Conservation (phyloP, 495 filamentous ascomycete species). For the Staphylotrichum longicolle region DNA sequence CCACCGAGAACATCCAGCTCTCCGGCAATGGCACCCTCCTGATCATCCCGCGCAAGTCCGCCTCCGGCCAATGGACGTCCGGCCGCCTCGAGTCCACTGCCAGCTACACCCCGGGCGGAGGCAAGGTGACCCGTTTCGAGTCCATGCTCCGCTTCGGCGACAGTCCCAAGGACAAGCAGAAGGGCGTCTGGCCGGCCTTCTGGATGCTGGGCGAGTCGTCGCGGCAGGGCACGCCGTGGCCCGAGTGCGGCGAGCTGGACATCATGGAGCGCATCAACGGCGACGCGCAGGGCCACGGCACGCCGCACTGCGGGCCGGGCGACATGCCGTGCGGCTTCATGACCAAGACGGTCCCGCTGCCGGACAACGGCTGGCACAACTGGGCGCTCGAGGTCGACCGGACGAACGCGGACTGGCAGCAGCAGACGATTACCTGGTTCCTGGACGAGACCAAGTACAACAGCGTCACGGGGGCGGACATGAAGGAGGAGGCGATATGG, state of each 20-base stretch:
- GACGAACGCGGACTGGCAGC: conserved; percentile 30
- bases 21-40: conserved; percentile 38
- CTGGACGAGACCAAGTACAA: conserved; percentile 39
- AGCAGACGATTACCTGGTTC: conserved; percentile 43
- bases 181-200: conserved; percentile 51
- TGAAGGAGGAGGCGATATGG: conserved; percentile 39
- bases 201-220: conserved; percentile 43
- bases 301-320: conserved; percentile 39
- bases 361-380: conserved; percentile 40
- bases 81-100: conserved; percentile 43
- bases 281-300: conserved; percentile 36
- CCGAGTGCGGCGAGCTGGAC: conserved; percentile 47
- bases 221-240: conserved; percentile 39
- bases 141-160: conserved; percentile 40
- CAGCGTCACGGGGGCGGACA: conserved; percentile 32
- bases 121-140: conserved; percentile 35
- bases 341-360: conserved; percentile 29
- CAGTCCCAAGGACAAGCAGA: conserved; percentile 30
- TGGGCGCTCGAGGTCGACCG: conserved; percentile 43
- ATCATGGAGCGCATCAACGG: conserved; percentile 47
- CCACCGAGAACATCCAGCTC: conserved; percentile 37
- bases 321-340: background rate
- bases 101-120: conserved; percentile 36
- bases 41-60: conserved; percentile 36
- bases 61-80: conserved; percentile 41